Percentiles rank a stretch among this genome's conserved stretches.
Conservation (phyloP, 192 early-diverging fungal species). For the Neocallimastix lanati region DNA sequence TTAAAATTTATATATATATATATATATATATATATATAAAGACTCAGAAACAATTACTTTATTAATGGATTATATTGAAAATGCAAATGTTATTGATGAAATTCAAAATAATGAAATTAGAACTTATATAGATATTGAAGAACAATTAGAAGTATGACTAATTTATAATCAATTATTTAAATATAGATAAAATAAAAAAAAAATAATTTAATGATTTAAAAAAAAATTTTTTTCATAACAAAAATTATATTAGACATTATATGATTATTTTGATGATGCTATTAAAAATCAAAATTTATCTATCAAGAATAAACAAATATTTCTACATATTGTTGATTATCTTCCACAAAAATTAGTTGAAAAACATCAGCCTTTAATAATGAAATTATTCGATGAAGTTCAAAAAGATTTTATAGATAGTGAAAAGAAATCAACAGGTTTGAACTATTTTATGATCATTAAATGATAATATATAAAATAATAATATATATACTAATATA, state of each 20-base stretch:
- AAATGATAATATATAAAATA: neutral
- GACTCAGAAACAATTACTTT: neutral
- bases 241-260: slow-evolving; percentile 37
- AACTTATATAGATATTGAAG: neutral
- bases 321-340: slow-evolving; percentile 16
- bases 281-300: slow-evolving; percentile 20
- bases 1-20: neutral
- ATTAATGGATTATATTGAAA: neutral
- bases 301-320: slow-evolving; percentile 10
- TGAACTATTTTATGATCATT: neutral
- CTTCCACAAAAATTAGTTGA: slow-evolving; percentile 18
- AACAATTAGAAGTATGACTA: neutral
- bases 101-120: neutral
- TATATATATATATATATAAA: neutral
- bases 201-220: too few relatives aligned
- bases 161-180: too few relatives aligned
- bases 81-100: neutral
- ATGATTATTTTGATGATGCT: slow-evolving; percentile 25
- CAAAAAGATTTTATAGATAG: slow-evolving; percentile 21
- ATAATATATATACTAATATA: neutral
- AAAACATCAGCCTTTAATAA: slow-evolving; percentile 8
- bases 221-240: too few relatives aligned
- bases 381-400: slow-evolving; percentile 21
- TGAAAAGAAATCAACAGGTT: slow-evolving; percentile 23
- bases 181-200: too few relatives aligned